Evolutionary conservation across 495 filamentous ascomycete genomes (phyloP), one percentile per base, ranked within the genome.

Genomic region (Barbatosphaeria neglecta): DNA sequence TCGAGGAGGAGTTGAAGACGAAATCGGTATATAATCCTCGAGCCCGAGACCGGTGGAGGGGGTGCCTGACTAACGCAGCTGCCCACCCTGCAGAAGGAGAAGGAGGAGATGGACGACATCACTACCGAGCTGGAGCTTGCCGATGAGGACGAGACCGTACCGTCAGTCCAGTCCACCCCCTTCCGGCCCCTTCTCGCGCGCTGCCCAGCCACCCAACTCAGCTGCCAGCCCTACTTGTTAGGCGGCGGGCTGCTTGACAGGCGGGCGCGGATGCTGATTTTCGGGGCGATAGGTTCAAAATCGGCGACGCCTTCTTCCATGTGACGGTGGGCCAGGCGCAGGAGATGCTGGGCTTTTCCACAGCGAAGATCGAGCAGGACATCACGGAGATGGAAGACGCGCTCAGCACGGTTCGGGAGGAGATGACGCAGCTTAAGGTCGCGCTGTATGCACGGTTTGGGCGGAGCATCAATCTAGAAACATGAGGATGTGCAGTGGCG

Each of bases 71-170:
- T n/a, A n/a, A n/a, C n/a, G n/a, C n/a, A n/a, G n/a, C n/a, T n/a
- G n/a, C n/a, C n/a, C n/a, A n/a, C n/a, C 37, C 18, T 48, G 43
- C 55, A 98, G 93, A 95, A 98, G 69, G 92, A 97, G 58, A 97
- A 96, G 65, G 93, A 97, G 63, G 92, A 96, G 55, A 76, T 97
- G 5, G 88, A 95, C 53, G 92, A 98, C 61, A 76, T 97, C 40
- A 84, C 82, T 5, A 86, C 70, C 25, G 92, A 98, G 61, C 74
- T 98, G 15, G 92, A 97, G 65, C 78, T 98, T 6, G 89, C 86
- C 22, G 92, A 97, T 67, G 93, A 98, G 56, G 92, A 97, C 48
- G 89, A 95, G 22, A 75, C 83, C 49, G 76, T 98, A 10, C 90
- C 87, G 90, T 96, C 73, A 65, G 70, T 49, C 4, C 17, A 15